Percentiles rank a stretch among this genome's conserved stretches.
phyloP scores from a whole-genome alignment of 805 yeast species.

The Pichia scutulata region DNA sequence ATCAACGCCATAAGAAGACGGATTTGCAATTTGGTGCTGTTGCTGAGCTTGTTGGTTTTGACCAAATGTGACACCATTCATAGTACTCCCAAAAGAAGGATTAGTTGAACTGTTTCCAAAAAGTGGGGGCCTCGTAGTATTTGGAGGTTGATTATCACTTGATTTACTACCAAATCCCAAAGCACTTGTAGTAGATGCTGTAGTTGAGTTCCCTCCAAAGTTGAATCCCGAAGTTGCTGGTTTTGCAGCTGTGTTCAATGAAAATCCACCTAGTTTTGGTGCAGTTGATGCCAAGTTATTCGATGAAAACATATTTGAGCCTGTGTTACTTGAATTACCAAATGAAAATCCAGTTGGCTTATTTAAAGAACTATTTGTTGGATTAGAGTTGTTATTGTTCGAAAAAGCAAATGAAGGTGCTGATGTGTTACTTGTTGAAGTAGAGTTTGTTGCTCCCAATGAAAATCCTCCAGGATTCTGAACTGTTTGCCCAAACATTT shows the following conservation, averaged over 20 bases:
- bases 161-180: not conserved
- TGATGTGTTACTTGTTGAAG: not conserved
- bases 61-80: slow-evolving; percentile 12
- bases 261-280: not conserved
- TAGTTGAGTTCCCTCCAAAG: slow-evolving; percentile 8
- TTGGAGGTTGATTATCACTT: not conserved
- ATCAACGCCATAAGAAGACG: slow-evolving; percentile 21
- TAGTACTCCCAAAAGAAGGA: slow-evolving; percentile 4
- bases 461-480: slow-evolving; percentile 18
- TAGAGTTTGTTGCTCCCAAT: slow-evolving; percentile 14
- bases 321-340: slow-evolving; percentile 20
- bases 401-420: slow-evolving; percentile 1
- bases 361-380: not conserved
- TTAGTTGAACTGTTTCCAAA: slow-evolving; percentile 21
- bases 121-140: slow-evolving; percentile 12
- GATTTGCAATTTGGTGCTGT: not conserved
- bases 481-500: slow-evolving; percentile 23
- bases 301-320: slow-evolving; percentile 10
- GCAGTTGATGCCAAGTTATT: slow-evolving; percentile 1
- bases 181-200: not conserved
- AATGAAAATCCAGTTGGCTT: slow-evolving; percentile 15
- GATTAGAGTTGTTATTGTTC: not conserved
- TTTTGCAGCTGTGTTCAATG: not conserved
- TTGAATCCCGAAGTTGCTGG: slow-evolving; percentile 18
- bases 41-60: slow-evolving; percentile 4